phyloP scores from a whole-genome alignment of 1,284 basidiomycete species.

The Somion occarium region DNA sequence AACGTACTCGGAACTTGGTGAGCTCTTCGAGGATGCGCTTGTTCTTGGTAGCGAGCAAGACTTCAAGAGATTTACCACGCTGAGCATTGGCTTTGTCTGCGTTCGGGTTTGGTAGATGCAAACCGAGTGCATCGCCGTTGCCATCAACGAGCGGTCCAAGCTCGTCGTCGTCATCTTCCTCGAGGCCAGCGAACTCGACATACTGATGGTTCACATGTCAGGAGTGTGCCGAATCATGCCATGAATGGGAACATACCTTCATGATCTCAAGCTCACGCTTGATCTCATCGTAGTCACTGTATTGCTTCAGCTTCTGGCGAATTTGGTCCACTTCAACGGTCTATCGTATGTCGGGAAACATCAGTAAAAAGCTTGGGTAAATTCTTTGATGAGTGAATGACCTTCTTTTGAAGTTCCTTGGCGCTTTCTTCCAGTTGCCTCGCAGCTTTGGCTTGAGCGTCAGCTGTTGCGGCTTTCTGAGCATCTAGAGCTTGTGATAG shows the following conservation, averaged over 20 bases:
- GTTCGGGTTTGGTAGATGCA: slow-evolving; percentile 83
- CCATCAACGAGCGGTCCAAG: slow-evolving; percentile 19
- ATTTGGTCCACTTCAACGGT: slow-evolving; percentile 63
- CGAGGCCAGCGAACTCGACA: slow-evolving; percentile 87
- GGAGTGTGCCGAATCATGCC: neutral
- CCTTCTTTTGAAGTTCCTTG: slow-evolving; percentile 59
- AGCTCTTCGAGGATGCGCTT: slow-evolving; percentile 92
- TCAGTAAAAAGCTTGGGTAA: too few species aligned
- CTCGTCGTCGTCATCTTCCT: slow-evolving; percentile 59
- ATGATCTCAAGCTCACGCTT: slow-evolving; percentile 95
- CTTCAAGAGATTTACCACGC: slow-evolving; percentile 82
- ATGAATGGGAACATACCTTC: slow-evolving; percentile 61
- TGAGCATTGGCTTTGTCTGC: slow-evolving; percentile 75
- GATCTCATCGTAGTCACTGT: slow-evolving; percentile 89
- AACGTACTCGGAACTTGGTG: slow-evolving; percentile 78
- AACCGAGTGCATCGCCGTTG: slow-evolving; percentile 34
- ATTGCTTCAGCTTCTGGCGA: slow-evolving; percentile 64
- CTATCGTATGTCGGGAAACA: too few species aligned
- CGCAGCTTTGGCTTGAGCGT: slow-evolving; percentile 42
- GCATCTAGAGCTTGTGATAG: slow-evolving; percentile 65
- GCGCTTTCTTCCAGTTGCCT: slow-evolving; percentile 60
- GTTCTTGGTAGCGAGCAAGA: slow-evolving; percentile 90
- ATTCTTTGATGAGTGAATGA: too few species aligned
- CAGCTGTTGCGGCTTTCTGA: slow-evolving; percentile 56
- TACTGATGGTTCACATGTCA: slow-evolving; percentile 47